Evolutionary conservation across 1,139 yeast genomes (phyloP).

Genomic region (Hansenula lynferdii): DNA sequence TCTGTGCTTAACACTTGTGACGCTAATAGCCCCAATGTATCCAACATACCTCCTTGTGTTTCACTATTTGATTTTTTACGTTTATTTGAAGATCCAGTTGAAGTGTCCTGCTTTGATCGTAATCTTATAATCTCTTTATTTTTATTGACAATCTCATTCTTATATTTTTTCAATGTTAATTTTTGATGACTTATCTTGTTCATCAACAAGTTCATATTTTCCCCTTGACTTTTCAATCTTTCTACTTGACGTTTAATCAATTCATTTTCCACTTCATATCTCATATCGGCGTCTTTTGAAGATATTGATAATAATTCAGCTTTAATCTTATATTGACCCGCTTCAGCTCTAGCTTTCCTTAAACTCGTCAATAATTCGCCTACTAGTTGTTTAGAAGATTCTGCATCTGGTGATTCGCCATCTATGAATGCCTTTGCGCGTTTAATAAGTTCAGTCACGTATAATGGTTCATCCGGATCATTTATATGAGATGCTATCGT

Average conservation of each 20-base stretch:
- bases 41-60: constrained; percentile 30
- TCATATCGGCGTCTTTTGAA: constrained; percentile 23
- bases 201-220: constrained; percentile 30
- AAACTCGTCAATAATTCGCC: constrained; percentile 7
- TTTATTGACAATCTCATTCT: constrained; percentile 34
- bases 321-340: constrained; percentile 18
- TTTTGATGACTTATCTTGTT: constrained; percentile 35
- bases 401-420: background rate
- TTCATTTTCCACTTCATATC: constrained; percentile 42
- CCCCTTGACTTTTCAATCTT: constrained; percentile 30
- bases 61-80: constrained; percentile 8
- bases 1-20: constrained; percentile 36
- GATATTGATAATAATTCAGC: constrained; percentile 19
- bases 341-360: constrained; percentile 14
- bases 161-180: constrained; percentile 36
- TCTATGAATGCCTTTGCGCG: constrained; percentile 2
- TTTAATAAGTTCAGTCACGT: background rate
- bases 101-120: constrained; percentile 6
- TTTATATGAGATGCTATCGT: background rate
- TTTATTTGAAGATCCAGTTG: constrained; percentile 4
- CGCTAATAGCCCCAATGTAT: constrained; percentile 41
- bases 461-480: background rate
- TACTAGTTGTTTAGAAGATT: constrained; percentile 5
- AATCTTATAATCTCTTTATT: constrained; percentile 34
- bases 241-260: constrained; percentile 45